Base-by-base conservation (phyloP, 371 early-diverging fungal genomes). In the Apophysomyces trapeziformis region DNA sequence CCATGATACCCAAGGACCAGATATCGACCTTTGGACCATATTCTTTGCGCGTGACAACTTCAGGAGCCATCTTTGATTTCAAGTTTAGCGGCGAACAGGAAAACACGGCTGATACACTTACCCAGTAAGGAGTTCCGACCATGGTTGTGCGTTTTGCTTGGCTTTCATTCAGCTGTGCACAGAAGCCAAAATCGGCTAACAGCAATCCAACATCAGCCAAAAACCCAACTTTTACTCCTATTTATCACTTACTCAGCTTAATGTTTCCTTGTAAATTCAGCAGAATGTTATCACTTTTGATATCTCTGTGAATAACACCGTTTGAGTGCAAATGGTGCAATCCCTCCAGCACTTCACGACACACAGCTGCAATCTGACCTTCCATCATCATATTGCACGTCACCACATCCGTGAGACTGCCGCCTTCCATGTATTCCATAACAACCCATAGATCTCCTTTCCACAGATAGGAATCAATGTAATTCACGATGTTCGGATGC, bases 351-450 rank as follows among this genome's bases (percentile, higher is more conserved):
- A 95, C 91, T 84, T 97, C 97, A 57, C 86, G 83, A 61, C 95
- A 95, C 16, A 98, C 93, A 11, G 94, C 90, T 8, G 97, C 96
- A 75, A 98, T 97, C 70, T 97, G 96, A 4, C 93, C 94, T 78
- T 98, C 98, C 12, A 91, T 92, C 93, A 98, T 95, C 83, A 91
- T 91, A 70, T 92, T 95, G 61, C 82, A 87, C 1, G 95, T 95
- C 12, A 97, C 95, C 0, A 94, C 93, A 63, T 95, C 96, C 6
- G 96, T 97, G 61, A 97, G 76, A 62, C 94, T 90, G 16, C 98
- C 98, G 38, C 97, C 98, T 69, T 96, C 96, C 98, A 97, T 97
- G 68, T 95, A 97, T 79, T 97, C 98, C 96, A 96, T 97, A 8
- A 96, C 89, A 2, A 92, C 92, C 96, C 96, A 96, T 13, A 96